Percentiles rank a stretch among this genome's conserved stretches.
phyloP scores from a whole-genome alignment of 441 rosid genomes.

The Eutrema salsugineum region DNA sequence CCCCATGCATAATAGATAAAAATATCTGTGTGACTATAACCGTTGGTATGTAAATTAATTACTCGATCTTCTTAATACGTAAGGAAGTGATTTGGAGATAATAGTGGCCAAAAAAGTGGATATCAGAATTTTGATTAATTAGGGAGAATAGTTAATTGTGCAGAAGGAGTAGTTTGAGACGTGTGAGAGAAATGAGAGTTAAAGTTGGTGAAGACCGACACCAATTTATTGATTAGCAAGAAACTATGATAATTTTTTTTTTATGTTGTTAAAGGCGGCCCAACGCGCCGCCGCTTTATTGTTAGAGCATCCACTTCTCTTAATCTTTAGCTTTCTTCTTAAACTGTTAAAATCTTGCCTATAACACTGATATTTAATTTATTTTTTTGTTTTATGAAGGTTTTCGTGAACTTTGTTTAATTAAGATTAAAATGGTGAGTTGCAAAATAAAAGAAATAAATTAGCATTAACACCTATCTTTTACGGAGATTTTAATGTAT shows the following conservation, averaged over 20 bases:
- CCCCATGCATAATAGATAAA: background rate
- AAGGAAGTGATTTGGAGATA: conserved; percentile 21
- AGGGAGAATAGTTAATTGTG: conserved; percentile 24
- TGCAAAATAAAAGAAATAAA: background rate
- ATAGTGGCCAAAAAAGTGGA: conserved; percentile 10
- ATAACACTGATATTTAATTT: background rate
- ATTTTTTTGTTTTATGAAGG: background rate
- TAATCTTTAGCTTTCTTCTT: background rate
- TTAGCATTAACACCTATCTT: background rate
- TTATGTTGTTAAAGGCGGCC: conserved; percentile 1
- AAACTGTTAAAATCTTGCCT: background rate
- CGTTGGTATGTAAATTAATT: conserved; percentile 16
- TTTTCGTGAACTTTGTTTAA: background rate
- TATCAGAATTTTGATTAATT: conserved; percentile 2
- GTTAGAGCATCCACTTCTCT: conserved; percentile 8
- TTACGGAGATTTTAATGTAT: background rate
- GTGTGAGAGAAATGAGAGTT: conserved; percentile 17
- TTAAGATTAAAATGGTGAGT: background rate
- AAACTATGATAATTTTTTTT: background rate
- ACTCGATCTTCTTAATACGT: conserved; percentile 9
- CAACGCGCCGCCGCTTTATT: conserved; percentile 22
- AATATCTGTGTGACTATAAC: conserved; percentile 14
- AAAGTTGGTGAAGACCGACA: conserved; percentile 30
- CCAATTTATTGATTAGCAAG: conserved; percentile 25
- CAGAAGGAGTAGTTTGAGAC: conserved; percentile 16